Evolutionary conservation across 2,329 filamentous ascomycete species (phyloP).

Genomic region (Trichoderma sp.): DNA sequence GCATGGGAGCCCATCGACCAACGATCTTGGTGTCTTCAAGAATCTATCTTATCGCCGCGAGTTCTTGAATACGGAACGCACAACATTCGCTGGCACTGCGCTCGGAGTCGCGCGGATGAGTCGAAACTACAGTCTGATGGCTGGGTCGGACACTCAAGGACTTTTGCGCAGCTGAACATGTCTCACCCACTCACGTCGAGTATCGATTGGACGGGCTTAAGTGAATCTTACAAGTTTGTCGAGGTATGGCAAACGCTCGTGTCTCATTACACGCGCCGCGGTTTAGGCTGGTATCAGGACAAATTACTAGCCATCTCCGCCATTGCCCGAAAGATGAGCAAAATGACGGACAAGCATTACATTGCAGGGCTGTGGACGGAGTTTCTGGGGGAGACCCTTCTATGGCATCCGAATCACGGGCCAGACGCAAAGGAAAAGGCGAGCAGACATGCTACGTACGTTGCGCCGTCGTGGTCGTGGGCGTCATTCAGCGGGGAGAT

Average conservation of each 20-base stretch:
- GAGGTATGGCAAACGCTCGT: constrained; percentile 12
- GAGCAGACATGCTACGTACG: not conserved
- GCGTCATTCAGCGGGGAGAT: not conserved
- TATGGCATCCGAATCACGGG: constrained; percentile 5
- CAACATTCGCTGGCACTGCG: not conserved
- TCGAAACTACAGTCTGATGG: not conserved
- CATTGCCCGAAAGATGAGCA: constrained; percentile 8
- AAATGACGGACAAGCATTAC: not conserved
- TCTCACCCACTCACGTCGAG: not conserved
- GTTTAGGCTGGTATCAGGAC: constrained; percentile 11
- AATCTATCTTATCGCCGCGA: constrained; percentile 4
- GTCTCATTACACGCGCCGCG: constrained; percentile 5
- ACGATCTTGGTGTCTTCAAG: constrained; percentile 11
- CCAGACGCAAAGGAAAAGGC: constrained; percentile 1
- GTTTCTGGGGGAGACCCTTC: not conserved
- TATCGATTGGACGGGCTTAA: not conserved
- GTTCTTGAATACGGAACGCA: constrained; percentile 6
- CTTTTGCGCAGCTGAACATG: constrained; percentile 1
- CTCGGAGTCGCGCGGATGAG: not conserved
- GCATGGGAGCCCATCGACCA: constrained; percentile 10
- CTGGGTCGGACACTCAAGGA: constrained; percentile 1
- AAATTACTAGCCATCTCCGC: constrained; percentile 2
- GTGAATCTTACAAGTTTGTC: not conserved
- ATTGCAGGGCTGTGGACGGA: constrained; percentile 2
- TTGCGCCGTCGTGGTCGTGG: constrained; percentile 15